phyloP scores from a whole-genome alignment of 148 eudicot species.

The Rhododendron kiyosumense region DNA sequence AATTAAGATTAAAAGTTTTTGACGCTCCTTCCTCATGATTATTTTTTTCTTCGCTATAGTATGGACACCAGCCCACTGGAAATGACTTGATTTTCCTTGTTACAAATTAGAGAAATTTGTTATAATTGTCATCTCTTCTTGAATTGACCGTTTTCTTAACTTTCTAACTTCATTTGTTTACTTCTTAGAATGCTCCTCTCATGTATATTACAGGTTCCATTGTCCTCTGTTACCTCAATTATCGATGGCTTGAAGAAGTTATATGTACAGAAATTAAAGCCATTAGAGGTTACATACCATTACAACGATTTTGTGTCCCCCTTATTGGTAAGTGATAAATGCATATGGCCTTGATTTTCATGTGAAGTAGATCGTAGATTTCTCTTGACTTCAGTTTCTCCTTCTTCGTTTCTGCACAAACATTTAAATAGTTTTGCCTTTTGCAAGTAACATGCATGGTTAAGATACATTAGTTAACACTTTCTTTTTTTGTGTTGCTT shows the following conservation, averaged over 20 bases:
- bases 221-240: slow-evolving; percentile 74
- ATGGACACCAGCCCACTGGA: not conserved
- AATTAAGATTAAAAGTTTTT: not conserved
- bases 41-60: not conserved
- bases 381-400: not conserved
- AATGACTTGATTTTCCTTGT: not conserved
- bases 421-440: not conserved
- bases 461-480: not conserved
- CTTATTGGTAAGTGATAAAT: slow-evolving; percentile 56
- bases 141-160: not conserved
- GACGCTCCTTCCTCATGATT: not conserved
- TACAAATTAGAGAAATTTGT: not conserved
- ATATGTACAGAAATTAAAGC: slow-evolving; percentile 86
- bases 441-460: no score
- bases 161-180: not conserved
- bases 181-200: slow-evolving; percentile 3
- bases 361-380: not conserved
- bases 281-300: slow-evolving; percentile 76
- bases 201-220: slow-evolving; percentile 40
- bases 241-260: slow-evolving; percentile 87
- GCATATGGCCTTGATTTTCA: not conserved
- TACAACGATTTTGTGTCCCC: slow-evolving; percentile 95
- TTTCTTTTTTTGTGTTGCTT: not conserved
- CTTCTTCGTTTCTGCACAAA: not conserved
- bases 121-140: not conserved